These are phyloP conservation scores for Lachnellula hyalina DNA, from an alignment of 2,329 filamentous ascomycete genomes.

Conservation along the genomic window DNA sequence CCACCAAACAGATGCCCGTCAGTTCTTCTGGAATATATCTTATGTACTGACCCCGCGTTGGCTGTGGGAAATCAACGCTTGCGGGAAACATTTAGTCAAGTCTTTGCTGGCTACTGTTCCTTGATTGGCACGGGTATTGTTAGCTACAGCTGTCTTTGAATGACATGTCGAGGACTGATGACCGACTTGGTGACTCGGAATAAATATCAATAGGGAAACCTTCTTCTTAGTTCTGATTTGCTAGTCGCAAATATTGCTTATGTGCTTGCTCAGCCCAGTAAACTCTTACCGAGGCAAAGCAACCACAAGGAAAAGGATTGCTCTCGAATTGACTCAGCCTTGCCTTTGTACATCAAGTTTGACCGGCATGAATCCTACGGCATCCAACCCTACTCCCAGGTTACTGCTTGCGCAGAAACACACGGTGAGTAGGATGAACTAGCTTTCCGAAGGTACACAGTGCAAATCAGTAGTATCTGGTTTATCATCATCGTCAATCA, in stretches of 20 bases:
- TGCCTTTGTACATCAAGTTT: slow-evolving; percentile 48
- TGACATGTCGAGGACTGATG: neutral
- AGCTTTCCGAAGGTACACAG: slow-evolving; percentile 23
- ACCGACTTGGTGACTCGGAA: neutral
- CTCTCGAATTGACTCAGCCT: slow-evolving; percentile 49
- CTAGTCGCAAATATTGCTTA: too few relatives aligned
- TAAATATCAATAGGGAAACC: neutral
- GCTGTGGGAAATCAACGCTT: neutral
- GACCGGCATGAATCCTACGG: slow-evolving; percentile 19
- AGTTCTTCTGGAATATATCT: neutral
- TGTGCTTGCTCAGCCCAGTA: too few relatives aligned
- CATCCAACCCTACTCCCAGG: slow-evolving; percentile 24
- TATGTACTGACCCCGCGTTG: neutral
- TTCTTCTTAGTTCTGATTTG: neutral
- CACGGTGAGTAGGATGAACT: slow-evolving; percentile 33
- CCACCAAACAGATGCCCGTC: neutral
- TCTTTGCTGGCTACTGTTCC: neutral
- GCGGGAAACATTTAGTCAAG: neutral
- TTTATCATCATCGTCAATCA: slow-evolving; percentile 56
- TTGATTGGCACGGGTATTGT: neutral
- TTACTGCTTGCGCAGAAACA: slow-evolving; percentile 43
- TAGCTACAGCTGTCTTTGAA: neutral
- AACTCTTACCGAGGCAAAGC: too few relatives aligned
- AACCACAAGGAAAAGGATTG: neutral
- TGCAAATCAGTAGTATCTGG: slow-evolving; percentile 71